Conservation (phyloP, 1,139 yeast species). For the Geotrichum restrictum region DNA sequence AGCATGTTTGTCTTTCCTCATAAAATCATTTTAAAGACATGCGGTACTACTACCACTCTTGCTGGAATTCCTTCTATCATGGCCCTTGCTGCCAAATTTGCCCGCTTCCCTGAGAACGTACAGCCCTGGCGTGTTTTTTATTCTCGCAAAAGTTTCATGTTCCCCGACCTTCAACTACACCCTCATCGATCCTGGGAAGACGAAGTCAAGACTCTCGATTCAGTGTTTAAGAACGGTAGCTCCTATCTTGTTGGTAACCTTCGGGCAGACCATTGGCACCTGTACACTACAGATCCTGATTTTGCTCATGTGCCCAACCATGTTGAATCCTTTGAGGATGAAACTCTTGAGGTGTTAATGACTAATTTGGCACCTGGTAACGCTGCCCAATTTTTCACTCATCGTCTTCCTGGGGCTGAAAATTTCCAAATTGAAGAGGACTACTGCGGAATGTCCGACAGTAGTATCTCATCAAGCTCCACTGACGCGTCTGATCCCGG, state of each 20-base stretch:
- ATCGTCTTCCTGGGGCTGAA: slow-evolving; percentile 46
- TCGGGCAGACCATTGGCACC: slow-evolving; percentile 85
- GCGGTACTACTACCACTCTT: slow-evolving; percentile 92
- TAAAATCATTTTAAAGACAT: slow-evolving; percentile 82
- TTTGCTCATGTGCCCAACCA: slow-evolving; percentile 16
- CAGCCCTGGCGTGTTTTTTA: slow-evolving; percentile 70
- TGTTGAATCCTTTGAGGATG: slow-evolving; percentile 45
- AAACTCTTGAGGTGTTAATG: slow-evolving; percentile 88
- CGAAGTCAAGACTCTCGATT: slow-evolving; percentile 69
- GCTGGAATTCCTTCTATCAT: slow-evolving; percentile 68
- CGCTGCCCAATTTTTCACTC: slow-evolving; percentile 60
- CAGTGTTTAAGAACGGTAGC: slow-evolving; percentile 55
- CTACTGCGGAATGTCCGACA: slow-evolving; percentile 26
- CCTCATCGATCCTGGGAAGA: slow-evolving; percentile 83
- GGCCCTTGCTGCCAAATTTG: slow-evolving; percentile 43
- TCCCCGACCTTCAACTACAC: slow-evolving; percentile 77
- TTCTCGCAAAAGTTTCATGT: slow-evolving; percentile 88
- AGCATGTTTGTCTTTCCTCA: slow-evolving; percentile 86
- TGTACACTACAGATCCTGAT: slow-evolving; percentile 56
- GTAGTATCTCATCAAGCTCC: slow-evolving; percentile 14
- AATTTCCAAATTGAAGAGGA: slow-evolving; percentile 36
- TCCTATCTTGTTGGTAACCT: slow-evolving; percentile 80
- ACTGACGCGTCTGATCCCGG: slow-evolving; percentile 56
- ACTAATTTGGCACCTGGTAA: slow-evolving; percentile 64
- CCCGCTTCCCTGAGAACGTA: slow-evolving; percentile 33